Evolutionary conservation across 2,329 filamentous ascomycete species (phyloP).

Genomic region (Aspergillus sp.): DNA sequence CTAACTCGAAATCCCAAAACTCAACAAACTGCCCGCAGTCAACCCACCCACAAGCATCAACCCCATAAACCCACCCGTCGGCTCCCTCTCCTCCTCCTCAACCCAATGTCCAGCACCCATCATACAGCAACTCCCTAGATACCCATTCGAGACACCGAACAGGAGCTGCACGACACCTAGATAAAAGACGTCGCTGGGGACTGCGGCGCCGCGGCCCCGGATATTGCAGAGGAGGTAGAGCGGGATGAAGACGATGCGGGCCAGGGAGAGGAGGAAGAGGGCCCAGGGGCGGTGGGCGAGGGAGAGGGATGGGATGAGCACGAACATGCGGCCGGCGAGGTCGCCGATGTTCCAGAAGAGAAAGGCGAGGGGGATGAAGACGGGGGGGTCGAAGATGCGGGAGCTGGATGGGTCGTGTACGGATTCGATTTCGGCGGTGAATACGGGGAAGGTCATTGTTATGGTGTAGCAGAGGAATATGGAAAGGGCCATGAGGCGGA

Average conservation of each 20-base stretch:
- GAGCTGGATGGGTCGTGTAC: constrained; percentile 42
- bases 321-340: constrained; percentile 70
- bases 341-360: constrained; percentile 94
- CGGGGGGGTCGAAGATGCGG: constrained; percentile 65
- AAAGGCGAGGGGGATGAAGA: constrained; percentile 88
- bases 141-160: constrained; percentile 86
- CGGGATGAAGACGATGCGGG: constrained; percentile 71
- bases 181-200: constrained; percentile 85
- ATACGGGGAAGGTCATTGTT: constrained; percentile 95
- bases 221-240: constrained; percentile 91
- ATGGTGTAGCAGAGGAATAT: constrained; percentile 78
- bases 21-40: constrained; percentile 81
- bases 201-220: constrained; percentile 67
- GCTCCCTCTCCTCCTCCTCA: constrained; percentile 77
- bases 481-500: constrained; percentile 73
- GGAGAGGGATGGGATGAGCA: constrained; percentile 56
- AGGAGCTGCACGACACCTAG: constrained; percentile 76
- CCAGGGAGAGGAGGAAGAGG: constrained; percentile 67
- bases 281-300: constrained; percentile 63
- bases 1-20: constrained; percentile 66
- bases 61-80: constrained; percentile 91
- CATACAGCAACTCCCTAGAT: constrained; percentile 84
- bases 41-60: constrained; percentile 83
- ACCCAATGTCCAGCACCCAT: constrained; percentile 85
- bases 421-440: constrained; percentile 68